Evolutionary conservation across 805 yeast species (phyloP).

Genomic region (Kodamaea nitidulidarum): DNA sequence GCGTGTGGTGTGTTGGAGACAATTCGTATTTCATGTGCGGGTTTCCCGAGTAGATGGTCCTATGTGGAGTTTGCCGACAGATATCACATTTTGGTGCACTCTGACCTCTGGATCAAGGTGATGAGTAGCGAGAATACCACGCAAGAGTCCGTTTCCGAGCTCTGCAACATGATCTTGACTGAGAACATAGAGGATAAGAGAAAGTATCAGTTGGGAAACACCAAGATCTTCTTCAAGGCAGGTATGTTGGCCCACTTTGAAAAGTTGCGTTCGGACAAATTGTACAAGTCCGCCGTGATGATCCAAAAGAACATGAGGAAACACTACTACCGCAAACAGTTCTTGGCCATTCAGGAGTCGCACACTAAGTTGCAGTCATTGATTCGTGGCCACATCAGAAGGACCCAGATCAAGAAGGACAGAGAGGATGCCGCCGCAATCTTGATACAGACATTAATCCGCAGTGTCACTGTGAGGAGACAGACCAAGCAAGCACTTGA

Average conservation of each 20-base stretch:
- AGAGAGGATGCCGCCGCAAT: slow-evolving; percentile 61
- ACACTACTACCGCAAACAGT: slow-evolving; percentile 58
- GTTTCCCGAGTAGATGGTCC: slow-evolving; percentile 95
- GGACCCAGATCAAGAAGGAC: slow-evolving; percentile 53
- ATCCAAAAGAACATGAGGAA: slow-evolving; percentile 82
- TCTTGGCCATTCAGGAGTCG: slow-evolving; percentile 49
- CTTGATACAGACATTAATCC: slow-evolving; percentile 61
- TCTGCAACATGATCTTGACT: slow-evolving; percentile 65
- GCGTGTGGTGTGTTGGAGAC: slow-evolving; percentile 99
- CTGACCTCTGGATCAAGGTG: slow-evolving; percentile 62
- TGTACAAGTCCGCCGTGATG: slow-evolving; percentile 71
- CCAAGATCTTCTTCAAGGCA: slow-evolving; percentile 92
- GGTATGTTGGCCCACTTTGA: slow-evolving; percentile 94
- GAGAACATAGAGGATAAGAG: slow-evolving; percentile 59
- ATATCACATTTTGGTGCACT: slow-evolving; percentile 76
- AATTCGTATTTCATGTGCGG: slow-evolving; percentile 93
- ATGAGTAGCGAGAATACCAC: slow-evolving; percentile 45
- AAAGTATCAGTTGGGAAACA: slow-evolving; percentile 86
- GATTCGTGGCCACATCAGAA: slow-evolving; percentile 57
- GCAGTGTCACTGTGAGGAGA: slow-evolving; percentile 51
- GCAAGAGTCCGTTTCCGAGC: slow-evolving; percentile 53
- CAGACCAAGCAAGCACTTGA: slow-evolving; percentile 27
- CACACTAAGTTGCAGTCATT: slow-evolving; percentile 56
- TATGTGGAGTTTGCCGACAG: slow-evolving; percentile 89
- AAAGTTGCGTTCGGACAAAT: slow-evolving; percentile 74